Evolutionary conservation across 371 early-diverging fungal genomes (phyloP).

Genomic region (Lichtheimia corymbifera): DNA sequence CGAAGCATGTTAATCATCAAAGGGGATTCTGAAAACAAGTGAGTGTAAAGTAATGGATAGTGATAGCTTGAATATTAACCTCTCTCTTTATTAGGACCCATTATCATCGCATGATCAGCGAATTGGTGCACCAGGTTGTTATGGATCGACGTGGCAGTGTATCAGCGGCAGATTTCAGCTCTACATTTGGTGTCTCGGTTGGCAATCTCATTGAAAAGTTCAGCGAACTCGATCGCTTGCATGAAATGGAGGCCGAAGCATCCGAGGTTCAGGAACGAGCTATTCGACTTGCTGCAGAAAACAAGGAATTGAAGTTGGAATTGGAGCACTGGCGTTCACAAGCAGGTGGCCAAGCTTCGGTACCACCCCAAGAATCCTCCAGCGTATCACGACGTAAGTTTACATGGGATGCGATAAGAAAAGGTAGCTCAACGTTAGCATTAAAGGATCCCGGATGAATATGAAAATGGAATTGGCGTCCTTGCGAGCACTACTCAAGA

Average conservation of each 20-base stretch:
- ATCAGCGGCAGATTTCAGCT: conserved; percentile 29
- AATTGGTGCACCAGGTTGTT: conserved; percentile 78
- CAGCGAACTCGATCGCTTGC: conserved; percentile 75
- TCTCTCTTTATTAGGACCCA: conserved; percentile 40
- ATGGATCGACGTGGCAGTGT: conserved; percentile 75
- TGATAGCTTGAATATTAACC: not conserved
- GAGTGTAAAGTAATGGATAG: conserved; percentile 2
- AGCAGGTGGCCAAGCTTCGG: too few species aligned
- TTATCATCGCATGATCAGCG: conserved; percentile 80
- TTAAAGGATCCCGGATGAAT: conserved; percentile 20
- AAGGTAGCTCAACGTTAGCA: not conserved
- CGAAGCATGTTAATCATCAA: conserved; percentile 74
- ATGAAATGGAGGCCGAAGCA: conserved; percentile 42
- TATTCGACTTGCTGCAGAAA: conserved; percentile 39
- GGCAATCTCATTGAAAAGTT: conserved; percentile 69
- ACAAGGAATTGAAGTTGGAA: conserved; percentile 36
- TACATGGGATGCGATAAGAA: not conserved
- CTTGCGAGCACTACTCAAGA: conserved; percentile 36
- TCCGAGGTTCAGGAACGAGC: conserved; percentile 42
- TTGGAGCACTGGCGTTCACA: conserved; percentile 13
- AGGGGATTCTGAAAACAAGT: conserved; percentile 58
- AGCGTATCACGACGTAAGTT: conserved; percentile 11
- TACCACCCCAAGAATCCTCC: too few species aligned
- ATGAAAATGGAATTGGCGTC: conserved; percentile 42
- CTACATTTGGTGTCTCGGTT: conserved; percentile 36